Conservation (phyloP, 2,329 filamentous ascomycete genomes). For the Stachybotrys echinatus region DNA sequence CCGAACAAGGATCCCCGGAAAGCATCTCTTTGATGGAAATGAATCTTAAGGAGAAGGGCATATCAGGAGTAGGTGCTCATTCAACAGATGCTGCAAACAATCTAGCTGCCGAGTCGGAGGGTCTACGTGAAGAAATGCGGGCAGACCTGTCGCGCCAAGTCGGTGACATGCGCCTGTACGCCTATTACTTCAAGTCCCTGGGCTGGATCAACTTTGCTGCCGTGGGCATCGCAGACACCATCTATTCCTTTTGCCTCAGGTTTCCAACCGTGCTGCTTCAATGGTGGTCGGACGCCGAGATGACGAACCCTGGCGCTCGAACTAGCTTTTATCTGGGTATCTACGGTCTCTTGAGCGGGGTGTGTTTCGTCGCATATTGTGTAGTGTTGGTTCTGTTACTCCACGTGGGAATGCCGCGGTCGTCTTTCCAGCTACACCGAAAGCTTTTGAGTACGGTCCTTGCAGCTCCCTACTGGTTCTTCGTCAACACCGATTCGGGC, state of each 20-base stretch:
- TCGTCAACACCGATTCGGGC: constrained; percentile 25
- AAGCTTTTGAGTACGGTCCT: constrained; percentile 13
- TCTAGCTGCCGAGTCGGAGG: neutral
- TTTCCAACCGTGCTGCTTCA: constrained; percentile 21
- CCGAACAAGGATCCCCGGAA: neutral
- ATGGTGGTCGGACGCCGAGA: constrained; percentile 17
- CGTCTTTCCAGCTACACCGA: constrained; percentile 6
- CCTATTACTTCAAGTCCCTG: constrained; percentile 17
- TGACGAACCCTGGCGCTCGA: constrained; percentile 5
- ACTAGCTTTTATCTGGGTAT: constrained; percentile 14
- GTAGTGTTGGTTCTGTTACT: constrained; percentile 15
- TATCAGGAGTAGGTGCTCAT: neutral
- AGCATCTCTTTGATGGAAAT: neutral
- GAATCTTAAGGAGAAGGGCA: neutral
- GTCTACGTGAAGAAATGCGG: neutral
- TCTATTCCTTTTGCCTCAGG: constrained; percentile 15
- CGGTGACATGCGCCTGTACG: constrained; percentile 12
- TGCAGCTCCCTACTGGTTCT: constrained; percentile 26
- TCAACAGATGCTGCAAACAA: neutral
- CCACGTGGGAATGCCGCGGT: neutral
- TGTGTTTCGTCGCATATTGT: constrained; percentile 11
- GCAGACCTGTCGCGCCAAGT: neutral
- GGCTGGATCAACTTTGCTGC: constrained; percentile 15
- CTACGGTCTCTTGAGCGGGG: constrained; percentile 9
- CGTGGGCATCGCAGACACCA: constrained; percentile 13